Evolutionary conservation across 805 yeast species (phyloP), one percentile per base, ranked within the genome.

Genomic region (Lipomyces starkeyi): DNA sequence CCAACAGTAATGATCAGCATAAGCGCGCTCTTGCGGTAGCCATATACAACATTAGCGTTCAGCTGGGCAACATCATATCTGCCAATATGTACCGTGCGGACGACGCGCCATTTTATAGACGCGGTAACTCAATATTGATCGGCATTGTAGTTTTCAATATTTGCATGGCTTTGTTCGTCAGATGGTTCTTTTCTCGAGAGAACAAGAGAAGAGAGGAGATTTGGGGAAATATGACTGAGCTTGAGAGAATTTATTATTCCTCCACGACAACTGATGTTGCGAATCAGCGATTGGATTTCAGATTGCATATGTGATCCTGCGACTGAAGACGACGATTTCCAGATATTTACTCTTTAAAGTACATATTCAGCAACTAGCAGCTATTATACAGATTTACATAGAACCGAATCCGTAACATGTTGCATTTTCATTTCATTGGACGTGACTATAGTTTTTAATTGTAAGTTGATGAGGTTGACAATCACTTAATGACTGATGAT

Each of bases 1-100:
- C 85, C 34, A 88, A 88, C 72, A 82, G 90, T 13, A 85, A 86
- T 74, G 82, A 88, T 1, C 89, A 88, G 49, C 77, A 87, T 22
- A 79, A 85, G 5, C 80, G 93, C 72, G 85, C 91, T 0, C 87
- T 89, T 6, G 83, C 88, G 20, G 85, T 91, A 0, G 87, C 92
- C 0, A 68, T 89, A 54, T 88, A 85, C 75, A 89, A 88, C 74
- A 87, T 88, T 81, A 83, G 82, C 74, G 87, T 86, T 0, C 93
- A 89, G 74, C 80, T 85, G 0, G 90, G 87, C 0, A 76, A 80
- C 37, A 86, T 89, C 61, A 79, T 84, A 5, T 80, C 86, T 2
- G 80, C 87, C 13, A 85, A 88, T 73, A 82, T 89, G 7, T 89
- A 88, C 76, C 78, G 88, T 61, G 76, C 76, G 0, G 83, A 81